phyloP scores from a whole-genome alignment of 257 asterid genomes.

The Rhazya stricta region DNA sequence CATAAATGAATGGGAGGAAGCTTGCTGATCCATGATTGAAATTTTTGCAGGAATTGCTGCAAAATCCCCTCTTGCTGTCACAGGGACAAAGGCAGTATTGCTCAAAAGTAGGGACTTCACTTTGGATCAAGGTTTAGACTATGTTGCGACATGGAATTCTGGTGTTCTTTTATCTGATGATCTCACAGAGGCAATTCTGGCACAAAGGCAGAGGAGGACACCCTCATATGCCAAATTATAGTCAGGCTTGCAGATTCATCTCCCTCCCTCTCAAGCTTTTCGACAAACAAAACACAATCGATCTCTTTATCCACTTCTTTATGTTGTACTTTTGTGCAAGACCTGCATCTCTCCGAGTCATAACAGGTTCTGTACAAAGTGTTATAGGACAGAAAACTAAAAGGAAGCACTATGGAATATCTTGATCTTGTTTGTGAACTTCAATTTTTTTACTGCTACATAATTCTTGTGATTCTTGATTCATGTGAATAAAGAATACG shows the following conservation, averaged over 20 bases:
- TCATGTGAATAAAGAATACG: too few relatives aligned
- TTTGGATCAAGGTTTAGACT: slow-evolving; percentile 76
- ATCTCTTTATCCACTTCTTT: too few relatives aligned
- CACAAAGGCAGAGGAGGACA: slow-evolving; percentile 54
- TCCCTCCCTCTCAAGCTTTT: too few relatives aligned
- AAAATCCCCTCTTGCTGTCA: slow-evolving; percentile 67
- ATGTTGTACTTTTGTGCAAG: too few relatives aligned
- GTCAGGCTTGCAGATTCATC: neutral
- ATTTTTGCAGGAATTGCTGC: slow-evolving; percentile 50
- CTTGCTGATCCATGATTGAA: neutral
- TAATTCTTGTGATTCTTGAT: too few relatives aligned
- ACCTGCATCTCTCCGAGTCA: too few relatives aligned
- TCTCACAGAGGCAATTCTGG: slow-evolving; percentile 54
- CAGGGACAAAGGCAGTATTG: slow-evolving; percentile 77
- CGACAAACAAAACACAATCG: too few relatives aligned
- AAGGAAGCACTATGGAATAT: too few relatives aligned
- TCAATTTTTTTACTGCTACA: neutral
- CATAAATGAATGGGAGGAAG: neutral
- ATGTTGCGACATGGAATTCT: slow-evolving; percentile 85
- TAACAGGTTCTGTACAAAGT: too few relatives aligned
- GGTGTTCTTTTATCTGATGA: slow-evolving; percentile 57
- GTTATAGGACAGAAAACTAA: too few relatives aligned
- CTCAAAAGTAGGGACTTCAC: slow-evolving; percentile 57
- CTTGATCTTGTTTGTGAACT: neutral
- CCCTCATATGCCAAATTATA: slow-evolving; percentile 63